phyloP scores from a whole-genome alignment of 2,329 filamentous ascomycete genomes.

The Talaromyces albobiverticillius region DNA sequence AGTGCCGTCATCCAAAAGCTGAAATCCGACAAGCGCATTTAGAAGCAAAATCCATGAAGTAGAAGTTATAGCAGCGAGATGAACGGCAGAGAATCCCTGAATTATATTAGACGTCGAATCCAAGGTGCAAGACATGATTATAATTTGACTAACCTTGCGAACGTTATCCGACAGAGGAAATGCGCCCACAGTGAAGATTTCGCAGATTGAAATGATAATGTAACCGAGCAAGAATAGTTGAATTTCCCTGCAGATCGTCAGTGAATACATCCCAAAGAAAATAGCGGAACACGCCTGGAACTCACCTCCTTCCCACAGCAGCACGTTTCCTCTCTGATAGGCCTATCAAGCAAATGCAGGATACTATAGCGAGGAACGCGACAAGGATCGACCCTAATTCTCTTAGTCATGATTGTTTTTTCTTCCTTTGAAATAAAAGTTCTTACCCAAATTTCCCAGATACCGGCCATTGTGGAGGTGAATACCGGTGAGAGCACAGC shows the following conservation, averaged over 20 bases:
- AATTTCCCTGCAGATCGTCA: constrained; percentile 72
- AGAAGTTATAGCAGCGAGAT: constrained; percentile 84
- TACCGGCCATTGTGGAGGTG: constrained; percentile 61
- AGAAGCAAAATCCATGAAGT: constrained; percentile 88
- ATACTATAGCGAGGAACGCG: constrained; percentile 70
- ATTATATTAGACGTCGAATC: neutral
- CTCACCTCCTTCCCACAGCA: constrained; percentile 85
- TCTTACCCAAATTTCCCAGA: constrained; percentile 76
- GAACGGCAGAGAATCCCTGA: constrained; percentile 82
- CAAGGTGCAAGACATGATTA: neutral
- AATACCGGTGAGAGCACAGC: constrained; percentile 76
- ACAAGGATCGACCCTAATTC: constrained; percentile 78
- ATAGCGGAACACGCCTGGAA: constrained; percentile 4
- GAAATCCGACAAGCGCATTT: constrained; percentile 89
- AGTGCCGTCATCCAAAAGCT: constrained; percentile 91
- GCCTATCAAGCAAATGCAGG: constrained; percentile 66
- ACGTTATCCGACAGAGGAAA: constrained; percentile 72
- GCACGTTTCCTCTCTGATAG: constrained; percentile 86
- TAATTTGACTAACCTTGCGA: constrained; percentile 58
- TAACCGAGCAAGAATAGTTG: constrained; percentile 88
- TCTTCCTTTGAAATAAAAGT: constrained; percentile 27
- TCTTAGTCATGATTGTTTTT: constrained; percentile 19
- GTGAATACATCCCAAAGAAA: neutral
- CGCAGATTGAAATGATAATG: constrained; percentile 84
- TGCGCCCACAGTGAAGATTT: constrained; percentile 91